phyloP scores from a whole-genome alignment of 345 rosid genomes.

The Atalantia buxifolia region DNA sequence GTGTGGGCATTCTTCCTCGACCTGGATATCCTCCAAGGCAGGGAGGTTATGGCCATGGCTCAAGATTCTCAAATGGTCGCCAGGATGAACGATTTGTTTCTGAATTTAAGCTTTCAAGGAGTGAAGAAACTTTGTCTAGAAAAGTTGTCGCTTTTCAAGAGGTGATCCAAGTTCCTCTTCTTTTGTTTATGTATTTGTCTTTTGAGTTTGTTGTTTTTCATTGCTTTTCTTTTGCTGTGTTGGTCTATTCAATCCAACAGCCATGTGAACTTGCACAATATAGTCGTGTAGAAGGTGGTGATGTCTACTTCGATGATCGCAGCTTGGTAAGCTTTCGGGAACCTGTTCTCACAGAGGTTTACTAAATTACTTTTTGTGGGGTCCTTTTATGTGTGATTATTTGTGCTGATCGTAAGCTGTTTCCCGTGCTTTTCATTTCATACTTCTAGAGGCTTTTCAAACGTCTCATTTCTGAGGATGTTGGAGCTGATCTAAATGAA shows the following conservation, averaged over 20 bases:
- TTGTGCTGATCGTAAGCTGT: constrained; percentile 13
- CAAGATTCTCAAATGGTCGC: constrained; percentile 64
- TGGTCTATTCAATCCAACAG: constrained; percentile 33
- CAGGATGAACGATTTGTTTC: constrained; percentile 93
- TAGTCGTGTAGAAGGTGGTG: constrained; percentile 86
- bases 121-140: constrained; percentile 86
- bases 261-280: constrained; percentile 90
- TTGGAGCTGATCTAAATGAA: constrained; percentile 92
- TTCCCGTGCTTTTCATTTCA: constrained; percentile 13
- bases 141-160: constrained; percentile 79
- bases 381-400: background rate
- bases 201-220: background rate
- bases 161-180: constrained; percentile 37
- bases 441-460: constrained; percentile 77
- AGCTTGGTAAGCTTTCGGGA: constrained; percentile 59
- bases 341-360: constrained; percentile 11
- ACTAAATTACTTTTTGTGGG: background rate
- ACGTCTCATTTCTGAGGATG: constrained; percentile 66
- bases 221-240: background rate
- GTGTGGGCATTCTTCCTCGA: constrained; percentile 88
- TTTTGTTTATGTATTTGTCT: background rate
- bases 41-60: constrained; percentile 67
- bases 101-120: constrained; percentile 77
- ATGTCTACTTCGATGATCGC: constrained; percentile 73
- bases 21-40: constrained; percentile 79